Conservation (phyloP, 2,329 filamentous ascomycete species). For the Dactylonectria estremocensis region DNA sequence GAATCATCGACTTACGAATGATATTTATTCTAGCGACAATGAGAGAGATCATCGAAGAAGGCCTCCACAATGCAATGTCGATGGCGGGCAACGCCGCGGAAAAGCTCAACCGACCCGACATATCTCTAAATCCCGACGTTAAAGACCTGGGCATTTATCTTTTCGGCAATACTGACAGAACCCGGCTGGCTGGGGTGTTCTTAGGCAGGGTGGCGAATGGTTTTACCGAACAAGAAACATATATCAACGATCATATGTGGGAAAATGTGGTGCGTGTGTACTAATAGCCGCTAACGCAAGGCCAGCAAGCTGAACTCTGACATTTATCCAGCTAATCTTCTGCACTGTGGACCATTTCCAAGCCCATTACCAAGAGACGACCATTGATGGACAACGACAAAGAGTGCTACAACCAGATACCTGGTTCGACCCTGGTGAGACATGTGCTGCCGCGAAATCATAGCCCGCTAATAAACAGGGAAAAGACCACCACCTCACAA, state of each 20-base stretch:
- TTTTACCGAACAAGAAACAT: conserved; percentile 1
- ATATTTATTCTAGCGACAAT: background rate
- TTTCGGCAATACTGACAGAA: background rate
- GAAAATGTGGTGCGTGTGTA: conserved; percentile 3
- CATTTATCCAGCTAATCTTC: conserved; percentile 9
- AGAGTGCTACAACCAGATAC: background rate
- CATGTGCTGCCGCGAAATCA: background rate
- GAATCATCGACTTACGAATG: background rate
- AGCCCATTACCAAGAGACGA: background rate
- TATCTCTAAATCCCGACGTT: background rate
- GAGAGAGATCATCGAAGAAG: background rate
- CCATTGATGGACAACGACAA: background rate
- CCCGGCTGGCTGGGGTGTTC: background rate
- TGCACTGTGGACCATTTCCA: background rate
- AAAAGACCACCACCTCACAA: conserved; percentile 1
- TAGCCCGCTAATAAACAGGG: background rate
- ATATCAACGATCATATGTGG: background rate
- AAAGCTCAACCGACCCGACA: background rate
- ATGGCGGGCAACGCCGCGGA: background rate
- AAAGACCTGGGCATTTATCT: conserved; percentile 1
- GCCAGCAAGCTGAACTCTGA: background rate
- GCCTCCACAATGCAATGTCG: background rate
- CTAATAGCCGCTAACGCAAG: background rate
- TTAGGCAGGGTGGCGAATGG: background rate
- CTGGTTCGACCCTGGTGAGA: conserved; percentile 2